phyloP scores from a whole-genome alignment of 305 asterid genomes.

The Solanum aculeatissimum region DNA sequence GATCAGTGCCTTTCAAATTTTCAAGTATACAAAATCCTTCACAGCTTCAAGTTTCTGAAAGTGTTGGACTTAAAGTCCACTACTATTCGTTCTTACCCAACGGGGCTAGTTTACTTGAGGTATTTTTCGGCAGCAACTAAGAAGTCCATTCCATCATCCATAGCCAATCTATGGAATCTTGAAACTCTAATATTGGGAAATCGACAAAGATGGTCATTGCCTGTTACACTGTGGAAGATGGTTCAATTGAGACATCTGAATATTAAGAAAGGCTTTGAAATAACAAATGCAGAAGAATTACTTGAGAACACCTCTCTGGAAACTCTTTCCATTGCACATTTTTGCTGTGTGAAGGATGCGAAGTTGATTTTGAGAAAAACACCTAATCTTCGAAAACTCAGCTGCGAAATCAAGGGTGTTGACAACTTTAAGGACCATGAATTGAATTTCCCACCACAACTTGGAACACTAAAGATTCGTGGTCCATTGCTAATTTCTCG shows the following conservation, averaged over 20 bases:
- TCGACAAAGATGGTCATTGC: background rate
- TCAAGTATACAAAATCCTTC: background rate
- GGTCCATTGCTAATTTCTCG: background rate
- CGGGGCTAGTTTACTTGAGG: background rate
- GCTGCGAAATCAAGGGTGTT: background rate
- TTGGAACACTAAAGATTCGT: background rate
- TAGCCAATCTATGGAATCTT: background rate
- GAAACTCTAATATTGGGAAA: background rate
- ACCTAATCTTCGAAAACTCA: background rate
- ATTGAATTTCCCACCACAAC: background rate
- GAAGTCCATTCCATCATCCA: background rate
- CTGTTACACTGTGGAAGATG: background rate
- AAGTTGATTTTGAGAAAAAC: background rate
- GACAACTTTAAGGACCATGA: background rate
- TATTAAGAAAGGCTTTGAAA: background rate
- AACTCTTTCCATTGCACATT: background rate
- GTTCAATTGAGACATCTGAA: background rate
- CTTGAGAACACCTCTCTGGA: background rate
- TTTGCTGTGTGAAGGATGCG: background rate
- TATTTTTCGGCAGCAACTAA: background rate
- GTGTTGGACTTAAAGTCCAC: background rate
- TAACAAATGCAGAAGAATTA: background rate
- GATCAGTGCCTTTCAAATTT: background rate
- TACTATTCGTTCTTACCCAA: background rate
- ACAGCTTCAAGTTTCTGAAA: background rate